Conservation (phyloP, 257 asterid genomes). For the Eucommia ulmoides region DNA sequence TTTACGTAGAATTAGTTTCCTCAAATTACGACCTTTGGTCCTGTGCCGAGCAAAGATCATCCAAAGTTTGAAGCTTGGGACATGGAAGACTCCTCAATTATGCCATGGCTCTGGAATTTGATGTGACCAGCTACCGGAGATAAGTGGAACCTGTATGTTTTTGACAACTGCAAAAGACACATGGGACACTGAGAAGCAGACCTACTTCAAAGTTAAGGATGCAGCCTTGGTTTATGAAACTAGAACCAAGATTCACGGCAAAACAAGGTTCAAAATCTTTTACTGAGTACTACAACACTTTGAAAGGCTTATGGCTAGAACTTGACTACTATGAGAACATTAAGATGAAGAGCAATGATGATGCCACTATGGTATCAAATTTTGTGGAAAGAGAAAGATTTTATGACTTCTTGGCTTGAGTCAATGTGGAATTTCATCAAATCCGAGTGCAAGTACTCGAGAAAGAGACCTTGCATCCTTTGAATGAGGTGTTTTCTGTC, state of each 20-base stretch:
- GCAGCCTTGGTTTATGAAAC: not conserved
- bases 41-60: not conserved
- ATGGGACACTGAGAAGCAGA: not conserved
- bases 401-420: not conserved
- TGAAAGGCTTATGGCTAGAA: not conserved
- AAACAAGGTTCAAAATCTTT: not conserved
- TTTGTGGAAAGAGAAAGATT: not conserved
- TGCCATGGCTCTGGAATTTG: not conserved
- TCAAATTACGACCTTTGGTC: not conserved
- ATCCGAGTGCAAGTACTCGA: no score
- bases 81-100: not conserved
- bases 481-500: not conserved
- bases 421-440: not conserved
- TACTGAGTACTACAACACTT: not conserved
- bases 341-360: not conserved
- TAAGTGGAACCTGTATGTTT: not conserved
- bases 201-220: not conserved
- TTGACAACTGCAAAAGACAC: not conserved
- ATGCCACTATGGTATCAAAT: not conserved
- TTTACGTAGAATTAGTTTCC: not conserved
- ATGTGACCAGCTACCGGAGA: not conserved
- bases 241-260: not conserved
- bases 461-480: not conserved
- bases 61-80: not conserved
- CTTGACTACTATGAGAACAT: not conserved